Evolutionary conservation across 164 flowering plant species (phyloP).

Genomic region (Chloranthus sessilifolius): DNA sequence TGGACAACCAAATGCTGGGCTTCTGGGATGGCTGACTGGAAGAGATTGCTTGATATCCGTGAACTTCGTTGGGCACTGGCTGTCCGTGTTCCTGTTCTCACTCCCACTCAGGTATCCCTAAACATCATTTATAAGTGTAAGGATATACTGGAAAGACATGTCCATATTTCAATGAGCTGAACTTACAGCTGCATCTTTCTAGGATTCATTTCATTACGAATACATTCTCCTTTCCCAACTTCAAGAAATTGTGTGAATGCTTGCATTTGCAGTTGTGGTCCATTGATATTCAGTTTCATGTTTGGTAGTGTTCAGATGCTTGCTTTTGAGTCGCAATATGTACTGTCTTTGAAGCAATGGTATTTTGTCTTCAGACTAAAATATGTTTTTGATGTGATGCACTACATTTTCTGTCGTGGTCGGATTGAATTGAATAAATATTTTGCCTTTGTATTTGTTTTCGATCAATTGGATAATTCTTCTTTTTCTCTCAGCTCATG

Average conservation of each 20-base stretch:
- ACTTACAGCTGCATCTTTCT: not conserved
- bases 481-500: not conserved
- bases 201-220: not conserved
- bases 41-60: slow-evolving; percentile 91
- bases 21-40: slow-evolving; percentile 96
- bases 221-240: too few species aligned
- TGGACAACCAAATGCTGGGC: slow-evolving; percentile 95
- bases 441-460: not conserved
- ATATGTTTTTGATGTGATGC: too few species aligned
- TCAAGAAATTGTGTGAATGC: too few species aligned
- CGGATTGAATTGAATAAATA: too few species aligned
- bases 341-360: too few species aligned
- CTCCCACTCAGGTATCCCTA: slow-evolving; percentile 86
- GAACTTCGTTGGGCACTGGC: slow-evolving; percentile 97
- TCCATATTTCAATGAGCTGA: not conserved
- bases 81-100: slow-evolving; percentile 84
- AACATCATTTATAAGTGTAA: too few species aligned
- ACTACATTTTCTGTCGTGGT: too few species aligned
- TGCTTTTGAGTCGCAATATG: too few species aligned
- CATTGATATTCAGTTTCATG: too few species aligned
- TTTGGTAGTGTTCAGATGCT: too few species aligned
- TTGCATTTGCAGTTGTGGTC: too few species aligned
- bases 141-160: not conserved
- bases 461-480: not conserved
- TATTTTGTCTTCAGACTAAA: too few species aligned